A percentile compares a stretch with the other conserved stretches of the same genome.
Evolutionary conservation across 169 alveolate species (phyloP).

Genomic region (Besnoitia besnoiti): DNA sequence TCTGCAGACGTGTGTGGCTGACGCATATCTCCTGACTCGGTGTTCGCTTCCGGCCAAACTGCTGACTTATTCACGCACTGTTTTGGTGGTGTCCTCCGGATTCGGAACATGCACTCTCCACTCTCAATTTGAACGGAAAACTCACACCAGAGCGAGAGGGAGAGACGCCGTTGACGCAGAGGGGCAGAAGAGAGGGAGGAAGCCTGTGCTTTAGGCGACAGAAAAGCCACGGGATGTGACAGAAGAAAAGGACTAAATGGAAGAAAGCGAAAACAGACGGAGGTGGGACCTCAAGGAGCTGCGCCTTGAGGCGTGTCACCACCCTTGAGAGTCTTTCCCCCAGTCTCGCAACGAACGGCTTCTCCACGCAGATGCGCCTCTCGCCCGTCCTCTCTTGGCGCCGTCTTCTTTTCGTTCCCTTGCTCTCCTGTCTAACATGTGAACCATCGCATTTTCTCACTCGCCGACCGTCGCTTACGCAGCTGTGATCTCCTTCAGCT

Average conservation of each 20-base stretch:
- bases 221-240: background rate
- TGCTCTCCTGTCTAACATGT: background rate
- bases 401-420: background rate
- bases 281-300: too few species aligned
- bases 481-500: background rate
- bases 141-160: too few species aligned
- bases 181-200: background rate
- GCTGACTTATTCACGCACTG: too few species aligned
- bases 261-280: background rate
- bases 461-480: background rate
- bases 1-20: too few species aligned
- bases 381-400: background rate
- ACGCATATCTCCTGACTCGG: too few species aligned
- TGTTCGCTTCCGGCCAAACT: too few species aligned
- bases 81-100: too few species aligned
- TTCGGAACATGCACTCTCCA: too few species aligned
- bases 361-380: background rate
- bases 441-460: background rate
- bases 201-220: background rate
- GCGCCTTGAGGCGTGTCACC: too few species aligned
- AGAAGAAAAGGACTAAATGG: background rate
- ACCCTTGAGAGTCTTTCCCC: background rate
- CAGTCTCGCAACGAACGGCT: too few species aligned
- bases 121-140: too few species aligned
- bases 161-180: too few species aligned